Evolutionary conservation across 257 asterid genomes (phyloP).

Genomic region (Nicotiana obtusifolia): DNA sequence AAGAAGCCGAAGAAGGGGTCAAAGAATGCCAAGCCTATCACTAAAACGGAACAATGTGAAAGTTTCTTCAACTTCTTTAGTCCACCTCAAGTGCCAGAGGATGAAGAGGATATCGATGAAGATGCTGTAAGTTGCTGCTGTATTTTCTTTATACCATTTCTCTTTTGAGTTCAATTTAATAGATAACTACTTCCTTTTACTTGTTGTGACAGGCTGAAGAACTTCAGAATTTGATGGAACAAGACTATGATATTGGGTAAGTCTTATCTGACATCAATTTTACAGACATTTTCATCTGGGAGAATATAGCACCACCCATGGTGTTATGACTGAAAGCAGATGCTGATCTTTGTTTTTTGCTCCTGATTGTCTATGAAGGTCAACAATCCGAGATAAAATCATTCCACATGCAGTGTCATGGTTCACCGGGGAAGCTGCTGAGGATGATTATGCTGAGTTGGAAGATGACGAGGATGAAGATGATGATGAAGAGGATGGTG

Average conservation of each 20-base stretch:
- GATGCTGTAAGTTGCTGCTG: conserved; percentile 50
- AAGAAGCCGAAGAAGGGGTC: conserved; percentile 91
- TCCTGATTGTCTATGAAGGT: conserved; percentile 28
- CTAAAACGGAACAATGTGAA: conserved; percentile 73
- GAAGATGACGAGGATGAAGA: conserved; percentile 41
- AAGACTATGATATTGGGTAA: conserved; percentile 79
- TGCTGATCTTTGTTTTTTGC: neutral
- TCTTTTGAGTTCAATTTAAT: neutral
- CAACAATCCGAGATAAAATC: conserved; percentile 75
- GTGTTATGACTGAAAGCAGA: neutral
- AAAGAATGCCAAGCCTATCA: conserved; percentile 69
- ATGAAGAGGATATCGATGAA: conserved; percentile 74
- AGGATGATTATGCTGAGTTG: conserved; percentile 48
- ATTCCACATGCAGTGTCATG: conserved; percentile 91
- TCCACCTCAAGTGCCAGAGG: conserved; percentile 86
- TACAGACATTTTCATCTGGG: neutral
- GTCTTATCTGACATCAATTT: conserved; percentile 9
- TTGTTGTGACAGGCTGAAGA: conserved; percentile 59
- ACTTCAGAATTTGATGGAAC: conserved; percentile 79
- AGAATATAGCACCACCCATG: neutral
- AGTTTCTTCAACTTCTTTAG: conserved; percentile 90
- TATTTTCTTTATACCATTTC: neutral
- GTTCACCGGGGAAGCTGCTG: conserved; percentile 88
- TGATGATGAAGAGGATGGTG: conserved; percentile 15
- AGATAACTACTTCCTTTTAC: neutral